Base-by-base conservation (phyloP, 805 yeast genomes). In the Monosporozyma aquatica region DNA sequence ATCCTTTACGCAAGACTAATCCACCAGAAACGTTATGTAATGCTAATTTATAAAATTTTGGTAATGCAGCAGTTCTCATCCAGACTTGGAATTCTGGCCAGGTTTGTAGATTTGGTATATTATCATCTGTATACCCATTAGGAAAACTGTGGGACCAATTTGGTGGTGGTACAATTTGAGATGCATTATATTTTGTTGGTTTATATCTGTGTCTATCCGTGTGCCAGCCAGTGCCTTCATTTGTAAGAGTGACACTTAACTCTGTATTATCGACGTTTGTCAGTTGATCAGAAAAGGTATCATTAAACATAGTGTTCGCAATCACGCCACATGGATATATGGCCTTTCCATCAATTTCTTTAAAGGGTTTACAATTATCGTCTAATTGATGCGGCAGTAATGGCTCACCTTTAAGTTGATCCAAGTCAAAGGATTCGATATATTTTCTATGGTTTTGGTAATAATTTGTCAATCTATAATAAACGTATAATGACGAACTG, bases 401-500 rank as follows among this genome's bases (percentile, higher is more conserved):
- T 3, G 87, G 85, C 22, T 74, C 59, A 3, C 98, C 98, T 45
- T 78, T 76, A 40, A 90, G 60, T 65, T 90, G 98, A 32, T 73
- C 69, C 61, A 82, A 74, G 59, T 87, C 94, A 61, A 73, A 83
- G 9, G 95, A 82, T 48, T 78, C 80, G 26, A 90, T 96, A 58
- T 87, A 92, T 48, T 92, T 84, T 47, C 98, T 76, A 66, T 90
- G 97, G 62, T 92, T 90, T 61, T 92, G 97, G 62, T 74, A 87
- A 62, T 87, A 92, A 59, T 87, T 87, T 25, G 97, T 87, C 55
- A 90, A 69, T 50, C 80, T 78, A 66, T 90, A 90, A 65, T 86
- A 92, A 49, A 87, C 57, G 59, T 71, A 87, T 6, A 87, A 59
- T 4, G 95, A 87, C 2, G 80, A 74, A 27, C 76, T 70, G 59